Base-by-base conservation (phyloP, 2,329 filamentous ascomycete genomes). In the Aspergillus arachidicola region DNA sequence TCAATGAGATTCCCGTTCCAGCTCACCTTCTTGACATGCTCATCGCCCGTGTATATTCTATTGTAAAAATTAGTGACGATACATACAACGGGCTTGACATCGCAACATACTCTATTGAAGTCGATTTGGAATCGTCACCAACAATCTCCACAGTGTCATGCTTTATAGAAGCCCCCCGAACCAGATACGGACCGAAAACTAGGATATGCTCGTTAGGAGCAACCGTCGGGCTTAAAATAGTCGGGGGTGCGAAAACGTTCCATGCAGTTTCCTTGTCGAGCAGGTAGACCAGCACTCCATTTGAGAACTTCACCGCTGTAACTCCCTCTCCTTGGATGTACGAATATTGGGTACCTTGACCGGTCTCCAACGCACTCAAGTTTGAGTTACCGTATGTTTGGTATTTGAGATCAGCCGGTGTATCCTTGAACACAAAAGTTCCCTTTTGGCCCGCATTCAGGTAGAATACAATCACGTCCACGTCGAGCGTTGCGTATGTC, bases 191-290 rank as follows among this genome's bases (percentile, higher is more conserved):
- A 1, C 81, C 81, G 2, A 79, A 67, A 23, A 82, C 78, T 46
- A 83, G 74, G 19, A 82, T 77, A 41, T 86, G 83, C 64, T 85
- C 71, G 57, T 80, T 68, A 0, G 82, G 76, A 1, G 73, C 71
- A 21, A 85, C 80, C 46, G 76, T 73, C 0, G 85, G 85, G 60
- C 82, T 76, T 1, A 68, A 69, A 0, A 81, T 81, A 10, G 81
- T 82, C 3, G 83, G 68, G 4, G 85, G 81, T 2, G 85, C 85
- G 76, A 84, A 87, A 70, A 87, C 85, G 6, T 81, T 83, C 81
- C 83, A 87, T 1, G 84, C 86, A 0, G 84, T 81, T 12, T 79
- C 72, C 26, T 82, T 79, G 50, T 87, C 85, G 4, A 87, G 77
- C 6, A 88, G 76, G 60, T 86, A 85, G 4, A 84, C 75, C 1